Evolutionary conservation across 2,329 filamentous ascomycete genomes (phyloP).

Genomic region (Rhexocercosporidium sp.): DNA sequence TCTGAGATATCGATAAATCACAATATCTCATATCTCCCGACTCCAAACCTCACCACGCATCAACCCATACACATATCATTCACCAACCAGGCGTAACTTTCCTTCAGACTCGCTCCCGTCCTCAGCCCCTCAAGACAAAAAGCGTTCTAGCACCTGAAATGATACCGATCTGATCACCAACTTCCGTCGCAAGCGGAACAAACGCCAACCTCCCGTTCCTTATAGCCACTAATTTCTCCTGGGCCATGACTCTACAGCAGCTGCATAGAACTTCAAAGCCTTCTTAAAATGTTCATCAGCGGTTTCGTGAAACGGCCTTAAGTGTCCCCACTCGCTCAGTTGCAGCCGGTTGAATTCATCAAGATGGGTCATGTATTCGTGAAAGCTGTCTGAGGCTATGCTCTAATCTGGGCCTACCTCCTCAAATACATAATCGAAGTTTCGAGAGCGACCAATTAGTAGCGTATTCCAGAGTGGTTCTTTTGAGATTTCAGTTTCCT

Average conservation of each 20-base stretch:
- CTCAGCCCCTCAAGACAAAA: background rate
- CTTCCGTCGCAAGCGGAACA: background rate
- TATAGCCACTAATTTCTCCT: background rate
- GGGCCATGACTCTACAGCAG: background rate
- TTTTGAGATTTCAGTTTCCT: background rate
- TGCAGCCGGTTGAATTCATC: background rate
- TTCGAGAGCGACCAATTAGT: background rate
- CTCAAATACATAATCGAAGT: background rate
- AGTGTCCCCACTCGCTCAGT: background rate
- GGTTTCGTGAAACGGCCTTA: background rate
- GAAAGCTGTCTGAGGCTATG: background rate
- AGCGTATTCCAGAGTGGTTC: background rate
- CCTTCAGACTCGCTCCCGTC: background rate
- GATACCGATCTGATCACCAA: background rate
- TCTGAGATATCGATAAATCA: background rate
- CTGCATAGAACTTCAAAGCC: background rate
- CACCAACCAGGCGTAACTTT: background rate
- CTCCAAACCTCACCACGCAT: background rate
- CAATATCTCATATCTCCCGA: background rate
- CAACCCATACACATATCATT: background rate
- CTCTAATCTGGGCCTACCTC: background rate
- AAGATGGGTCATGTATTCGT: background rate
- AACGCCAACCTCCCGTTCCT: background rate
- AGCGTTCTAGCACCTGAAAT: background rate
- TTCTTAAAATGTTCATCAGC: background rate